These are phyloP conservation scores for Yarrowia yakushimensis DNA, from an alignment of 805 yeast genomes.

Conservation along the genomic window DNA sequence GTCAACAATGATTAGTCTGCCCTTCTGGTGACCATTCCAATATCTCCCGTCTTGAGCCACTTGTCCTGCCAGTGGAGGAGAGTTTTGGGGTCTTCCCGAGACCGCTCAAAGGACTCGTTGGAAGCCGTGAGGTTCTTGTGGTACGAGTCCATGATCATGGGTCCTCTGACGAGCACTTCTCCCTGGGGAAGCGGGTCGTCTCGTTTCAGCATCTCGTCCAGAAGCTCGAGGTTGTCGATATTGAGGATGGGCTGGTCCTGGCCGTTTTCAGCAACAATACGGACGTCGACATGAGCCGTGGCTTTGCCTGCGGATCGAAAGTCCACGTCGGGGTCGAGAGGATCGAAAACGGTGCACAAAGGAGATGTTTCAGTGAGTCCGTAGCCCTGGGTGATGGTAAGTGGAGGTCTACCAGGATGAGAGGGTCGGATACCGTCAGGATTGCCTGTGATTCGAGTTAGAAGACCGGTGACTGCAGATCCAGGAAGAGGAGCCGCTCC, in stretches of 20 bases:
- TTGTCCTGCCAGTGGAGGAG: conserved; percentile 32
- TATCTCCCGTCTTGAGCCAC: conserved; percentile 62
- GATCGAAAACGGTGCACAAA: neutral
- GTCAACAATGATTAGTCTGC: conserved; percentile 47
- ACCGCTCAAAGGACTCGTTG: conserved; percentile 41
- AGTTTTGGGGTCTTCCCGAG: neutral
- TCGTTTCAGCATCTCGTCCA: neutral
- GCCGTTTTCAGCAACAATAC: neutral
- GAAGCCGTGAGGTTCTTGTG: conserved; percentile 50
- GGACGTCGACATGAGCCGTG: conserved; percentile 2
- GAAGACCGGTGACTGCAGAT: neutral
- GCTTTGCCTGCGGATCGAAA: neutral
- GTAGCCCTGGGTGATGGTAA: conserved; percentile 22
- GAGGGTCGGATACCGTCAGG: conserved; percentile 23
- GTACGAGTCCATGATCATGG: conserved; percentile 51
- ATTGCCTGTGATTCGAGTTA: conserved; percentile 25
- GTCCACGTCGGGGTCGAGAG: conserved; percentile 2
- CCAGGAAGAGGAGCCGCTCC: conserved; percentile 48
- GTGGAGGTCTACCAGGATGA: conserved; percentile 24
- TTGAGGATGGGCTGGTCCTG: neutral
- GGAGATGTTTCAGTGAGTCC: neutral
- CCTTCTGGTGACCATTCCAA: conserved; percentile 46
- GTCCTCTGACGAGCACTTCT: conserved; percentile 54
- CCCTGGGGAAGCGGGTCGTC: conserved; percentile 38
- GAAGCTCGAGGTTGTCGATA: neutral